phyloP scores from a whole-genome alignment of 2,329 filamentous ascomycete genomes.

The Lachnellula occidentalis region DNA sequence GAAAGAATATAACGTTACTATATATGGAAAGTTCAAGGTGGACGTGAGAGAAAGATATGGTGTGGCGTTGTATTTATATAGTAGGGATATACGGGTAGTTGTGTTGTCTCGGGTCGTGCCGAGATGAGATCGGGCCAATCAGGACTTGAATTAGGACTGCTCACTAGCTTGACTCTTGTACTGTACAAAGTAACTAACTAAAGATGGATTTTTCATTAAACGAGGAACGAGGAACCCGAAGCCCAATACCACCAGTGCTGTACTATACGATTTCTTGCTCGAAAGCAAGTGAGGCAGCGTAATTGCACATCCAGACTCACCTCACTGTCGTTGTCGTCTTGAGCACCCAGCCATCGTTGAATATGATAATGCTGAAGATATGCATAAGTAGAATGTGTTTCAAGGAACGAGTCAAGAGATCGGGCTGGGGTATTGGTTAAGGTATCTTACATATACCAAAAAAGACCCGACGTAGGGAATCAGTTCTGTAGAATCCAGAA shows the following conservation, averaged over 20 bases:
- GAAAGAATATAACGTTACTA: too few relatives aligned
- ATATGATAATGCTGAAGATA: constrained; percentile 25
- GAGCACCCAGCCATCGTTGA: constrained; percentile 28
- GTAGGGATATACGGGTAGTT: too few relatives aligned
- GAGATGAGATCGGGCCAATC: too few relatives aligned
- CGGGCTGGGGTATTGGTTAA: constrained; percentile 25
- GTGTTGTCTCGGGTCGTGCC: too few relatives aligned
- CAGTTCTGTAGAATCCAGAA: constrained; percentile 43
- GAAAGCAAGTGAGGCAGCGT: constrained; percentile 46
- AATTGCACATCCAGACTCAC: constrained; percentile 48
- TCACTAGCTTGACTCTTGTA: too few relatives aligned
- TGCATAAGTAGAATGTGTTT: constrained; percentile 18
- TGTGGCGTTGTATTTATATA: too few relatives aligned
- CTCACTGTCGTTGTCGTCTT: constrained; percentile 40
- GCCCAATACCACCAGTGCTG: constrained; percentile 49
- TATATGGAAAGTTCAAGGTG: too few relatives aligned
- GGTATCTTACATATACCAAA: constrained; percentile 55
- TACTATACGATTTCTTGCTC: constrained; percentile 49
- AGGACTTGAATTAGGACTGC: too few relatives aligned
- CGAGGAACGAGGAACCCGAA: too few relatives aligned
- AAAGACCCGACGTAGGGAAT: constrained; percentile 43
- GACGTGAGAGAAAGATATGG: too few relatives aligned
- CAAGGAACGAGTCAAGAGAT: constrained; percentile 16
- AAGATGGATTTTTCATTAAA: too few relatives aligned
- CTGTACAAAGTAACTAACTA: too few relatives aligned